Evolutionary conservation across 768 basidiomycete genomes (phyloP), one percentile per base, ranked within the genome.

Genomic region (Trametes villosa): DNA sequence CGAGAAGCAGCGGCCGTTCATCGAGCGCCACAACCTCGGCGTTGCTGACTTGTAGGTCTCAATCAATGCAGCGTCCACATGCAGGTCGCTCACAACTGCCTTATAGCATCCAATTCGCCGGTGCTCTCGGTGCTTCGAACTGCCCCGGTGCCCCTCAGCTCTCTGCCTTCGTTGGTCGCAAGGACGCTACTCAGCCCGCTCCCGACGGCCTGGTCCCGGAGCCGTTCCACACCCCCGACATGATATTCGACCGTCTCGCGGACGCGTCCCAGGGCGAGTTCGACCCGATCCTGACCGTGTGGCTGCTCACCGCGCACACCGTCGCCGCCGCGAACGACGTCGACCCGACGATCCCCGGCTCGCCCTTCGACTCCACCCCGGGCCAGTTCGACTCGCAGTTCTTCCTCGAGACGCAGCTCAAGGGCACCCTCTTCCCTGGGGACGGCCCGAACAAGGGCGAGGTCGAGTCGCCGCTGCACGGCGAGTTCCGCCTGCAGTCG

Each of bases 61-160:
- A 13, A 15, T 18, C 7, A 24, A 33, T 15, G 4, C 13, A 38
- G 12, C 44, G 8, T 45, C 36, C 26, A 17, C 22, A 30, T 26
- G 4, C 1, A 11, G 1, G 18, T 30, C 1, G 5, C 8, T 8
- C 38, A 22, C 3, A 42, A 11, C 12, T 15, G 12, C 24, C 20
- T 8, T 30, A 13, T 9, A 57, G 55, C 38, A 53, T 60, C 20
- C 59, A 60, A 46, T 54, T 65, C 52, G 64, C 64, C 4, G 64
- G 64, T 20, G 64, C 64, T 13, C 33, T 65, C 26, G 64, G 58
- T 20, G 55, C 57, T 31, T 53, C 44, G 26, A 65, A 65, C 59
- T 65, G 64, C 48, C 70, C 75, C 17, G 78, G 77, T 57, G 76
- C 75, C 48, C 78, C 78, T 20, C 71, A 67, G 6, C 67, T 78